Percentiles rank a stretch among this genome's conserved stretches.
Evolutionary conservation across 2,329 filamentous ascomycete species (phyloP).

Genomic region (Aureobasidium lini): DNA sequence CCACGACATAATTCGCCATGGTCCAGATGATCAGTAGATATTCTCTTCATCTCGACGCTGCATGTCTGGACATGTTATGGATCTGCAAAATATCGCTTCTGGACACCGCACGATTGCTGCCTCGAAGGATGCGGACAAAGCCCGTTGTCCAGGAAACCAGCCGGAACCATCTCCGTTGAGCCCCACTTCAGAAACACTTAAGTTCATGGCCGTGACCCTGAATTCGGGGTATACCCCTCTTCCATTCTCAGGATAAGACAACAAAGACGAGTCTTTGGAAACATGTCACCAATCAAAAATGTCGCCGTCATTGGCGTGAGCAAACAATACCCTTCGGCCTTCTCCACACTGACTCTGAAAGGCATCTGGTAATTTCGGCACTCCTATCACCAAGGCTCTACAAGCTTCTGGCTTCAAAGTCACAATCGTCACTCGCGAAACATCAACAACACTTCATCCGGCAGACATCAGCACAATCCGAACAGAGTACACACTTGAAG

Average conservation of each 20-base stretch:
- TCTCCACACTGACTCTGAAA: background rate
- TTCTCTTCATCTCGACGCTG: background rate
- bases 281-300: background rate
- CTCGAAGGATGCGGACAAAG: background rate
- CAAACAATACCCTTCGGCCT: too few species aligned
- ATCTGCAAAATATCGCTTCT: background rate
- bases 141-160: background rate
- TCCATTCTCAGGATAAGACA: too few species aligned
- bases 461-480: constrained; percentile 19
- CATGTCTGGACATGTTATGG: too few species aligned
- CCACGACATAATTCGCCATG: too few species aligned
- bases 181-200: background rate
- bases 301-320: constrained; percentile 7
- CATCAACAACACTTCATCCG: constrained; percentile 32
- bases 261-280: background rate
- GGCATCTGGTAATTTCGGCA: constrained; percentile 20
- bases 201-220: background rate
- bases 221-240: background rate
- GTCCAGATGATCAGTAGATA: background rate
- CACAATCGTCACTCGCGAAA: constrained; percentile 43
- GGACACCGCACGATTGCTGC: background rate
- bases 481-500: constrained; percentile 39
- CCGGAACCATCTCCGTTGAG: too few species aligned
- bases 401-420: constrained; percentile 36
- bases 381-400: constrained; percentile 17